These are phyloP conservation scores for Alternaria arborescens DNA, from an alignment of 2,329 filamentous ascomycete genomes.

Conservation along the genomic window DNA sequence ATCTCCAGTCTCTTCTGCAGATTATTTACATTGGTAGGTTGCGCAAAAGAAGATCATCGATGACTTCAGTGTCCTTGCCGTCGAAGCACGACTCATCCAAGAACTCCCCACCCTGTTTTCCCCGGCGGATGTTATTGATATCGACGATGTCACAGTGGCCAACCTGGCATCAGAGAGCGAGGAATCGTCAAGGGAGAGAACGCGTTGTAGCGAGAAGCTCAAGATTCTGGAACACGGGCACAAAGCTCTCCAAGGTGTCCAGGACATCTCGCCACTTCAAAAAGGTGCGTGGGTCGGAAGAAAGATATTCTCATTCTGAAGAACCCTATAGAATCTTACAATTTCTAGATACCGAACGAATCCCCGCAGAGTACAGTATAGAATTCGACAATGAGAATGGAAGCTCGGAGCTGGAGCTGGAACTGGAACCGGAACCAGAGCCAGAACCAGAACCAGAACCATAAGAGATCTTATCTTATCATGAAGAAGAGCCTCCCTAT, in stretches of 20 bases:
- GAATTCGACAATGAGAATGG: neutral
- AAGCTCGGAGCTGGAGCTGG: neutral
- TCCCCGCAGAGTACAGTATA: neutral
- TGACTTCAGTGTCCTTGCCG: conserved; percentile 50
- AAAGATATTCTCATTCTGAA: too few species aligned
- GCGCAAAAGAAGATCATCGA: conserved; percentile 54
- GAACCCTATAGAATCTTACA: too few species aligned
- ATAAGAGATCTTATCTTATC: neutral
- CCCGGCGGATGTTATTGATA: conserved; percentile 32
- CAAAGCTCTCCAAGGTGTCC: conserved; percentile 12
- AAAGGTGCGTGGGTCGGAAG: too few species aligned
- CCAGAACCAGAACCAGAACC: neutral
- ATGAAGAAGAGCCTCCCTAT: neutral
- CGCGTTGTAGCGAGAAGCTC: conserved; percentile 24
- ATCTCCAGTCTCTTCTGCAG: too few species aligned
- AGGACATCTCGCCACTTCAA: neutral
- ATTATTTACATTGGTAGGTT: conserved; percentile 46
- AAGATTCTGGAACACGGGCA: conserved; percentile 27
- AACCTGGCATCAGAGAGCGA: conserved; percentile 27
- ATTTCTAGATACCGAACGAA: neutral
- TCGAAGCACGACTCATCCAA: conserved; percentile 48
- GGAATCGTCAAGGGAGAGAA: conserved; percentile 23
- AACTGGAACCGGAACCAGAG: neutral
- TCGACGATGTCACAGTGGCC: conserved; percentile 21
- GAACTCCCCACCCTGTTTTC: conserved; percentile 40